Evolutionary conservation across 2,329 filamentous ascomycete species (phyloP), one percentile per base, ranked within the genome.

Genomic region (Bipolaris cookei): DNA sequence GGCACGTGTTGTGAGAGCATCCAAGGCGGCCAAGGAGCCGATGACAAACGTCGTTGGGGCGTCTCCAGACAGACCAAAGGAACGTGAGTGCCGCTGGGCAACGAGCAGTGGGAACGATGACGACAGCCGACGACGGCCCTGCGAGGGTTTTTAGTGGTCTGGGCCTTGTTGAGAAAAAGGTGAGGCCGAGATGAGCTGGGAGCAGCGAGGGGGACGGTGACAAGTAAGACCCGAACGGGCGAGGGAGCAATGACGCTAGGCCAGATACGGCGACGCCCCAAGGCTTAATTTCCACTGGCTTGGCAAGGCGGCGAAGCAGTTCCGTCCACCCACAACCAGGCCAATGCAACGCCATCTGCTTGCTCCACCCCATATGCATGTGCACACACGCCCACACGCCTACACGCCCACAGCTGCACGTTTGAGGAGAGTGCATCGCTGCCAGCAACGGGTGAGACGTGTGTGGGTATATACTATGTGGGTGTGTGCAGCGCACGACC

Each of bases 121-220:
- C 59, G 51, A 49, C 42, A 48, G 54, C 44, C 16, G 6, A 11
- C 48, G 53, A 52, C 48, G 32, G 43, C 32, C 54, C 53, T 38
- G 51, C 57, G 51, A 50, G 34, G 57, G 45, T 16, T 34, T 13
- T n/a, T 6, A 28, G 42, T 35, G 25, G 45, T 38, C 44, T 25
- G 49, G 30, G 34, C 14, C 23, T 53, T 44, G 44, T 56, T 54
- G 53, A 37, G 52, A 48, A 54, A 56, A 54, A 58, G 54, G 28
- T 55, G 55, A 56, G 51, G 55, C 59, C 66, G 67, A 69, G 68
- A 70, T 69, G 63, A 69, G 64, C 54, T 41, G 57, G 23, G 39
- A 14, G 25, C 16, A 18, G 23, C 48, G 56, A 56, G 34, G 44
- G 51, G 39, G 38, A 52, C 54, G 39, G 54, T 16, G 2, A 52